phyloP scores from a whole-genome alignment of 2,329 filamentous ascomycete genomes.

The Capronia coronata region DNA sequence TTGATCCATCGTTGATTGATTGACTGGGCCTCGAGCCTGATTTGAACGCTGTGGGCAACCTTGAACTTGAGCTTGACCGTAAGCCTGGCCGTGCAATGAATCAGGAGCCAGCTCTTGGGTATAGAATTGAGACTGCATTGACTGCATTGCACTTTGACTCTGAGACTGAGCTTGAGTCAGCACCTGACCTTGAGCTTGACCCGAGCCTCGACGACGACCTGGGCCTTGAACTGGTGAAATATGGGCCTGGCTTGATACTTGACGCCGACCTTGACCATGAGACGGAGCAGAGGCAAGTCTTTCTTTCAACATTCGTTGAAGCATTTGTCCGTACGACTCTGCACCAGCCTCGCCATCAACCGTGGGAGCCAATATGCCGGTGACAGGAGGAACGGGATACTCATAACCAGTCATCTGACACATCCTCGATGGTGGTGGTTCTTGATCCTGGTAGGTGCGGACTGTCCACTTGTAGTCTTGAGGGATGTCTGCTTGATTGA shows the following conservation, averaged over 20 bases:
- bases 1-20: too few relatives aligned
- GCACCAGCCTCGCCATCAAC: background rate
- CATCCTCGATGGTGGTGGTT: slow-evolving; percentile 4
- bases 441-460: background rate
- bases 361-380: slow-evolving; percentile 5
- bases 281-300: background rate
- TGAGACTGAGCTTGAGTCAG: background rate
- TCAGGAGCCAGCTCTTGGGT: too few relatives aligned
- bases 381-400: slow-evolving; percentile 9
- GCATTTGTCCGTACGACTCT: background rate
- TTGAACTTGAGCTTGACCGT: too few relatives aligned
- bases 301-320: background rate
- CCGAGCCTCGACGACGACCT: background rate
- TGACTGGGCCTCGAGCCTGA: too few relatives aligned
- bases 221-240: background rate
- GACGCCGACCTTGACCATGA: background rate
- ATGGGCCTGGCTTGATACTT: too few relatives aligned
- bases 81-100: too few relatives aligned
- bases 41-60: too few relatives aligned
- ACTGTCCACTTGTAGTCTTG: slow-evolving; percentile 8
- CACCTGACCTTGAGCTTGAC: background rate
- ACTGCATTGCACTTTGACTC: too few relatives aligned
- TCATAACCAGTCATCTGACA: slow-evolving; percentile 8
- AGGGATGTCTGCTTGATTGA: background rate
- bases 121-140: too few relatives aligned